Base-by-base conservation (phyloP, 768 basidiomycete species). In the Tricholoma matsutake region DNA sequence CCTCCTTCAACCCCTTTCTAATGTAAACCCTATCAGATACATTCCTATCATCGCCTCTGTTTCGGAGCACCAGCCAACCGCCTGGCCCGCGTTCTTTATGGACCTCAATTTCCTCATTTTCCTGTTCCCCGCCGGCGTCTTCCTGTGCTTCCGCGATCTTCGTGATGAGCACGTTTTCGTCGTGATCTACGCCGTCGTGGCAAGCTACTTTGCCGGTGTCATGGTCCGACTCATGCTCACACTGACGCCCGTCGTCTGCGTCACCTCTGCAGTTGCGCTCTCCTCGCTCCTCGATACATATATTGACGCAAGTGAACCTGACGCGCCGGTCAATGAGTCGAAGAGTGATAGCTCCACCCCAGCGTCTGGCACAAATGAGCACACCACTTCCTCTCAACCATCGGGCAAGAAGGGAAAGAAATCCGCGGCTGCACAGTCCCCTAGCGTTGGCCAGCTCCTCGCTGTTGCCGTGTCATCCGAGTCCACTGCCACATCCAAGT, bases 71-170 rank as follows among this genome's bases (percentile, higher is more conserved):
- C 97, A 99, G 72, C 97, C 97, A 16, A 98, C 97, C 5, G 97
- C 97, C 37, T 99, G 97, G 97, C 96, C 97, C 9, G 91, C 97
- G 2, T 98, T 98, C 84, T 98, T 96, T 81, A 98, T 98, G 90
- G 97, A 99, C 73, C 88, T 99, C 58, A 92, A 97, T 68, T 90
- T 98, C 83, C 88, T 99, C 71, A 91, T 98, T 64, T 98, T 95
- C 85, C 77, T 95, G 55, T 99, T 99, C 86, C 97, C 97, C 3
- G 96, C 94, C 16, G 97, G 97, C 65, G 94, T 98, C 37, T 79
- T 92, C 69, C 77, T 97, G 52, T 97, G 94, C 76, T 98, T 98
- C 92, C 86, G 86, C 62, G 84, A 96, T 69, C 82, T 99, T 20
- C 86, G 94, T 29, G 97, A 99, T 72, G 97, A 98, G 71, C 97